Percentiles rank a stretch among this genome's conserved stretches.
Evolutionary conservation across 176 grass and related monocot genomes (phyloP).

Genomic region (Chrysopogon serrulatus): DNA sequence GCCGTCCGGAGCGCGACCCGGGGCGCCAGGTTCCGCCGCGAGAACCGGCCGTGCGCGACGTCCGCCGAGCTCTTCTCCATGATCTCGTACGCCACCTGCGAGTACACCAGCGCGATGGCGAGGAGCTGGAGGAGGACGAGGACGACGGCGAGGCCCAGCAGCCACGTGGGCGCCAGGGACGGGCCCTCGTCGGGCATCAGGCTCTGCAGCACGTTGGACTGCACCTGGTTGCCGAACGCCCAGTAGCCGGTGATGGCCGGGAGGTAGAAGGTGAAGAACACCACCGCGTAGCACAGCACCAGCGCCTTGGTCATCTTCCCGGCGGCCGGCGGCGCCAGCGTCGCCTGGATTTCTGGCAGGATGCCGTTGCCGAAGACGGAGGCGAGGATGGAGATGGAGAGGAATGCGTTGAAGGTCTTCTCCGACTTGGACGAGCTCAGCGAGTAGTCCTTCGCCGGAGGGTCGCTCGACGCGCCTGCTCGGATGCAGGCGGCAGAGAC

Average conservation of each 20-base stretch:
- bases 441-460: slow-evolving; percentile 66
- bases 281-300: slow-evolving; percentile 49
- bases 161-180: slow-evolving; percentile 65
- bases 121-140: slow-evolving; percentile 75
- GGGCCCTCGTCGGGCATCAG: slow-evolving; percentile 59
- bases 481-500: slow-evolving; percentile 58
- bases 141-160: slow-evolving; percentile 58
- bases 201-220: slow-evolving; percentile 66
- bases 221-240: slow-evolving; percentile 63
- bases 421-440: slow-evolving; percentile 58
- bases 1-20: slow-evolving; percentile 54
- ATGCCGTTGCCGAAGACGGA: slow-evolving; percentile 86
- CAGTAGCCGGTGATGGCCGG: slow-evolving; percentile 68
- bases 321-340: slow-evolving; percentile 71
- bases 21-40: slow-evolving; percentile 51
- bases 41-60: slow-evolving; percentile 51
- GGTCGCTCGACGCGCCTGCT: slow-evolving; percentile 44
- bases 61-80: slow-evolving; percentile 89
- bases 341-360: slow-evolving; percentile 91
- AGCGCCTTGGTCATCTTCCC: slow-evolving; percentile 88
- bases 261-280: slow-evolving; percentile 68
- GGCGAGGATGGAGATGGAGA: slow-evolving; percentile 83
- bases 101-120: slow-evolving; percentile 55
- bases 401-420: slow-evolving; percentile 48
- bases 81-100: slow-evolving; percentile 88